These are phyloP conservation scores for Petasospora fabianii DNA, from an alignment of 1,139 yeast genomes.

Conservation along the genomic window DNA sequence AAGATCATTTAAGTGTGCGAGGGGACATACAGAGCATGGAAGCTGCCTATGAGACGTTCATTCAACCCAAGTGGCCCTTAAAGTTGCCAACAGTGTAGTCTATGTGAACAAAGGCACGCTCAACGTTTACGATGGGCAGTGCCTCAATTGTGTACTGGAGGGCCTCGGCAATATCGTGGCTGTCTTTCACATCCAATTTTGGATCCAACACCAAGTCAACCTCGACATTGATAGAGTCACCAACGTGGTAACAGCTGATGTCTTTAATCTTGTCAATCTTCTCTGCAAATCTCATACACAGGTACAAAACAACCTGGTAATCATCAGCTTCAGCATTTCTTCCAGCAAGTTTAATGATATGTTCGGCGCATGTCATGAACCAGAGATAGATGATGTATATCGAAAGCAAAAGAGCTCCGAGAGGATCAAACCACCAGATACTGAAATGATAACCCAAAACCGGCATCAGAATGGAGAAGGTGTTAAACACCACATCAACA, in stretches of 20 bases:
- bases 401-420: slow-evolving; percentile 66
- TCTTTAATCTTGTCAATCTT: slow-evolving; percentile 63
- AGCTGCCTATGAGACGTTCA: too few species aligned
- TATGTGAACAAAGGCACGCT: slow-evolving; percentile 77
- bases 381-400: slow-evolving; percentile 62
- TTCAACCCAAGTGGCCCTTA: slow-evolving; percentile 22
- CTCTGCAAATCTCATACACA: slow-evolving; percentile 68
- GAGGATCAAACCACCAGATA: slow-evolving; percentile 71
- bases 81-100: slow-evolving; percentile 44
- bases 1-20: too few species aligned
- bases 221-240: slow-evolving; percentile 73
- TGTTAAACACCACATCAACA: slow-evolving; percentile 71
- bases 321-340: slow-evolving; percentile 63
- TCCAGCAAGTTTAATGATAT: slow-evolving; percentile 72
- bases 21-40: too few species aligned
- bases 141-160: slow-evolving; percentile 78
- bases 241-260: slow-evolving; percentile 72
- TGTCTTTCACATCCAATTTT: slow-evolving; percentile 50
- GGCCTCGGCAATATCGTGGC: slow-evolving; percentile 80
- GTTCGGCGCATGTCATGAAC: slow-evolving; percentile 63
- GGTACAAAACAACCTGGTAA: slow-evolving; percentile 61
- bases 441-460: slow-evolving; percentile 48
- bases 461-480: slow-evolving; percentile 70
- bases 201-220: slow-evolving; percentile 65
- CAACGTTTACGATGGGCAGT: slow-evolving; percentile 57